Evolutionary conservation across 2,329 filamentous ascomycete species (phyloP).

Genomic region (Albifimbria verrucaria): DNA sequence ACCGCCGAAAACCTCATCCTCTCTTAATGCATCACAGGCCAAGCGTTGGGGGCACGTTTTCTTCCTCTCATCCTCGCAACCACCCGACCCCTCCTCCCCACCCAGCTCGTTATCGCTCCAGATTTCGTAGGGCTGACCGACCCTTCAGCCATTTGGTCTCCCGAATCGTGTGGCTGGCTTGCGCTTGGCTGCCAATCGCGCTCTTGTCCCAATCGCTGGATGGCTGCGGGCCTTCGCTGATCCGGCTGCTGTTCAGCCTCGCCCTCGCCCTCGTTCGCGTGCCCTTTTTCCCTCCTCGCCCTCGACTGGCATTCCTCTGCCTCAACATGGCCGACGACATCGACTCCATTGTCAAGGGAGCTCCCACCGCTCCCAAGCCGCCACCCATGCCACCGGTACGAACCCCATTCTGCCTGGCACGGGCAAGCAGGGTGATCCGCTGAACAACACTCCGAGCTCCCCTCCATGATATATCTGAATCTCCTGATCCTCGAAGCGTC

Average conservation of each 20-base stretch:
- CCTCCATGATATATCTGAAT: slow-evolving; percentile 98
- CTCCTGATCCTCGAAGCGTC: slow-evolving; percentile 95
- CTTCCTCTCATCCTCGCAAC: not conserved
- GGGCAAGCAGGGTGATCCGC: slow-evolving; percentile 61
- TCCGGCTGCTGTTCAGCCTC: slow-evolving; percentile 1
- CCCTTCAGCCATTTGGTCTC: not conserved
- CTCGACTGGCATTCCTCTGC: too few species aligned
- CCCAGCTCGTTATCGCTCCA: not conserved
- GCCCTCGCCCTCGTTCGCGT: not conserved
- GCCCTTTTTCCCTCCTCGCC: not conserved
- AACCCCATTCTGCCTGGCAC: slow-evolving; percentile 41
- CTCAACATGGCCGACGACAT: slow-evolving; percentile 60
- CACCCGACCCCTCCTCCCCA: not conserved
- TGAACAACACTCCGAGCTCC: slow-evolving; percentile 79
- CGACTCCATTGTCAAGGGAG: slow-evolving; percentile 91
- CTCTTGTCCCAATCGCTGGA: not conserved
- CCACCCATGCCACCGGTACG: slow-evolving; percentile 34
- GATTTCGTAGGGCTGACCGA: not conserved
- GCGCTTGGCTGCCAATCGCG: not conserved
- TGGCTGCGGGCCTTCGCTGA: not conserved
- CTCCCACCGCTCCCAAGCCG: slow-evolving; percentile 62
- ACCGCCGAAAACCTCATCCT: not conserved
- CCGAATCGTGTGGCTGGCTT: not conserved
- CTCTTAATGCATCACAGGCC: not conserved
- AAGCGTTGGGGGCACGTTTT: not conserved